Base-by-base conservation (phyloP, 768 basidiomycete genomes). In the Glaciozyma antarctica region DNA sequence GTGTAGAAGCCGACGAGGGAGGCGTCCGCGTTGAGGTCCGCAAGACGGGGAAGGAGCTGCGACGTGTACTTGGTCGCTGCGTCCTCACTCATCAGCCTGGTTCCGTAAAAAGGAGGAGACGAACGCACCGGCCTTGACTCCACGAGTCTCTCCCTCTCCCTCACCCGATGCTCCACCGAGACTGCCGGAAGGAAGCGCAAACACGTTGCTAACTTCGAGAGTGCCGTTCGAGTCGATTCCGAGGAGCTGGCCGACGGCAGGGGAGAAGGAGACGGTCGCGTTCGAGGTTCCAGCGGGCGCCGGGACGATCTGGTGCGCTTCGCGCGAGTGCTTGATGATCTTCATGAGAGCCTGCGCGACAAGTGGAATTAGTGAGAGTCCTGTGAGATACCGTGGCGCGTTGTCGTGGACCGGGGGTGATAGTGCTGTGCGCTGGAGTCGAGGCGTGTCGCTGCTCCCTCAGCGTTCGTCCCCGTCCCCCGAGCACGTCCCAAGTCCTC, bases 1-100 rank as follows among this genome's bases (percentile, higher is more conserved):
- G 69, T 70, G 65, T 74, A 74, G 64, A 73, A 73, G 1, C 73
- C 73, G 53, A 74, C 73, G 32, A 74, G 59, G n/a, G 68, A 64
- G 12, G 67, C 70, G 54, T 74, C 73, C 56, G 67, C 64, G 67
- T 73, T 71, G 64, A 74, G 69, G 62, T 73, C 73, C 26, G 67
- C 59, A 60, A 69, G 52, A 30, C 72, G 70, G 32, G 67, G 68
- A 9, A 73, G 60, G 67, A 71, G 67, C 59, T 62, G 62, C 7
- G 63, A 55, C 17, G 71, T 72, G 71, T 72, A 72, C 62, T 70
- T 72, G 54, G 63, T 53, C 19, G 67, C 73, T 72, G 43, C 24
- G 16, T 5, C 10, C 21, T 32, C 53, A 9, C 51, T 21, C 55
- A 16, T 56, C 55, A 43, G 55, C 38, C 12, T 38, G 19, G 1